Conservation (phyloP, 2,329 filamentous ascomycete genomes). For the Harringtonia aguacate region DNA sequence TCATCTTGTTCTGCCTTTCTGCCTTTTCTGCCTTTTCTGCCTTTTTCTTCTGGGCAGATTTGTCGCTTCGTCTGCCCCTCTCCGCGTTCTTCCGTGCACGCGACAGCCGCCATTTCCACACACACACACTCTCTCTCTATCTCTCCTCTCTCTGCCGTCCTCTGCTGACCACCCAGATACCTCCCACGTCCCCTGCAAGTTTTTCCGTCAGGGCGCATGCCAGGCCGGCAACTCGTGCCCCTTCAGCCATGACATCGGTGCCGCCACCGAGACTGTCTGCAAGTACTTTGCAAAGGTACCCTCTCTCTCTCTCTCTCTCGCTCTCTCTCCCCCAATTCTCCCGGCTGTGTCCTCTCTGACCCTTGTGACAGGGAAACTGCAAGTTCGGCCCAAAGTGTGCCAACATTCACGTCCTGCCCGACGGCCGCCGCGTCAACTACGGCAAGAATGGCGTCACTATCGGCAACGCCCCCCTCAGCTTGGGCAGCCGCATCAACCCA, state of each 20-base stretch:
- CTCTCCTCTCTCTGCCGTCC: background rate
- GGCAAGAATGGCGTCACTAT: constrained; percentile 58
- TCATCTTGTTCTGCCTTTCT: background rate
- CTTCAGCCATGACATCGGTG: constrained; percentile 87
- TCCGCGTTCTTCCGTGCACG: too few relatives aligned
- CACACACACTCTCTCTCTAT: background rate
- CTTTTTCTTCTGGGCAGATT: background rate
- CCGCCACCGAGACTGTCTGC: constrained; percentile 79
- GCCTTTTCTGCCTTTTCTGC: background rate
- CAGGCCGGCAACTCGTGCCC: constrained; percentile 94
- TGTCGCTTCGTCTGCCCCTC: background rate
- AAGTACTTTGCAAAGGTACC: constrained; percentile 97
- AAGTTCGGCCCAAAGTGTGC: constrained; percentile 98
- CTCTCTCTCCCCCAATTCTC: background rate
- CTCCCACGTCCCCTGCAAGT: constrained; percentile 97
- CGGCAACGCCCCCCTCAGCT: constrained; percentile 44
- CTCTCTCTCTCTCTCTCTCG: constrained; percentile 3
- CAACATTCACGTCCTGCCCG: constrained; percentile 88
- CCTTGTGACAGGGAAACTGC: constrained; percentile 85
- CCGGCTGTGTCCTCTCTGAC: too few relatives aligned
- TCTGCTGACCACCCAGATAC: constrained; percentile 78
- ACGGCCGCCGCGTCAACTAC: constrained; percentile 84
- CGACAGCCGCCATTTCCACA: too few relatives aligned
- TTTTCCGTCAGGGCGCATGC: constrained; percentile 92
- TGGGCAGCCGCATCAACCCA: constrained; percentile 57